phyloP scores from a whole-genome alignment of 2,329 filamentous ascomycete species.

The Ceratocystis lukuohia region DNA sequence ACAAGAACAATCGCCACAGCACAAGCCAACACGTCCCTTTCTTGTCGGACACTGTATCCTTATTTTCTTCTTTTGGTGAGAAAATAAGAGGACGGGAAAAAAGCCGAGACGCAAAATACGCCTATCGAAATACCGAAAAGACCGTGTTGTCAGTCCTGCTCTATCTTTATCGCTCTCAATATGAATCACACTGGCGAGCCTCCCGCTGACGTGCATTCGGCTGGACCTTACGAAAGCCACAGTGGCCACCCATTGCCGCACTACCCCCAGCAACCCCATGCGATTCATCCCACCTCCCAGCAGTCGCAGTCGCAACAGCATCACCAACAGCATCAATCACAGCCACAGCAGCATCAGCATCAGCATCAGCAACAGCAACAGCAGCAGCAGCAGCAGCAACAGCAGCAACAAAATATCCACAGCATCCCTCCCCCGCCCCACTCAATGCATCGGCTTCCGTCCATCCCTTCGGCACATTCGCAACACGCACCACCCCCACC shows the following conservation, averaged over 20 bases:
- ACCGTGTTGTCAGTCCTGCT: not conserved
- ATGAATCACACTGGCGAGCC: constrained; percentile 6
- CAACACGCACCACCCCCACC: constrained; percentile 8
- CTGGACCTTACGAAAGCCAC: not conserved
- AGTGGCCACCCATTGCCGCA: constrained; percentile 1
- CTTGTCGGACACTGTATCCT: constrained; percentile 4
- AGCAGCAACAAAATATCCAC: constrained; percentile 12
- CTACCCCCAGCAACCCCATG: constrained; percentile 1
- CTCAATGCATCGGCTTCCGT: constrained; percentile 8
- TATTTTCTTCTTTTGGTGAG: not conserved
- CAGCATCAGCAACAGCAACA: not conserved
- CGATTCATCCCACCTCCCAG: not conserved
- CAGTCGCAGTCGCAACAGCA: not conserved
- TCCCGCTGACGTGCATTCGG: constrained; percentile 5
- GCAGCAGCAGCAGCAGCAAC: not conserved
- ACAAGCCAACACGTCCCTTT: not conserved
- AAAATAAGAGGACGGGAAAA: not conserved
- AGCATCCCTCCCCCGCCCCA: constrained; percentile 3
- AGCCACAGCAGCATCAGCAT: not conserved
- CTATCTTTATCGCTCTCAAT: not conserved
- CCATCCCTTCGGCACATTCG: constrained; percentile 1
- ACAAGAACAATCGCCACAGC: not conserved
- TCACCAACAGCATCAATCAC: not conserved
- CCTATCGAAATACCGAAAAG: not conserved
- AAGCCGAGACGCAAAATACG: not conserved